Base-by-base conservation (phyloP, 2,329 filamentous ascomycete genomes). In the Madurella fahalii region DNA sequence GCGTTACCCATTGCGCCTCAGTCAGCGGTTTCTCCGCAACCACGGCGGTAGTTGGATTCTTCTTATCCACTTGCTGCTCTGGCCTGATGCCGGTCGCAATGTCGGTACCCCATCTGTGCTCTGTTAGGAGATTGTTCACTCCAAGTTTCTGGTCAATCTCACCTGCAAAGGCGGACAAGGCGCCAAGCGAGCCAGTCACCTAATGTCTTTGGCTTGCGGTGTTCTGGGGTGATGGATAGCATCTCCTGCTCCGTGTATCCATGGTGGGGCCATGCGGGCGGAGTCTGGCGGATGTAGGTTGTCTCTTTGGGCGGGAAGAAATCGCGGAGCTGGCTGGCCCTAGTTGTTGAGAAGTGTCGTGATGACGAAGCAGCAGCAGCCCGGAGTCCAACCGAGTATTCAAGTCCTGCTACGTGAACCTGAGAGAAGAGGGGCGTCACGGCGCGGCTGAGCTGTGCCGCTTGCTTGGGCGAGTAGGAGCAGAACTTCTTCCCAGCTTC, bases 161-260 rank as follows among this genome's bases (percentile, higher is more conserved):
- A 66, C 64, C 64, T 58, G 50, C 60, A 62, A 18, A 91, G 61
- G 7, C 89, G 83, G 47, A 96, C 86, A 60, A 90, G 83, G 55
- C 82, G 80, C 67, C 94, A 85, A 2, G 94, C 94, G 3, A 87
- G 72, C 74, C 83, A 85, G 69, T 99, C 94, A 4, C 90, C 87
- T 66, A 83, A 78, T 12, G 82, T 87, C 64, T 83, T 79, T 1
- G 88, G 83, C 61, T 85, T 71, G 20, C 93, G 86, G 68, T 97
- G 93, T 18, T 86, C 90, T 3, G 93, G 82, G 44, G 78, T 76
- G 47, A 97, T 82, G 17, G 71, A 72, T 20, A 81, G 76, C 87
- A 97, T 94, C 69, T 96, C 86, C 58, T 87, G 78, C 66, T 87
- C 80, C 30, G 87, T 89, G 70, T 89, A 95, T 57, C 85, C 80